Evolutionary conservation across 306 rosid species (phyloP), one percentile per base, ranked within the genome.

Genomic region (Albizia julibrissin): DNA sequence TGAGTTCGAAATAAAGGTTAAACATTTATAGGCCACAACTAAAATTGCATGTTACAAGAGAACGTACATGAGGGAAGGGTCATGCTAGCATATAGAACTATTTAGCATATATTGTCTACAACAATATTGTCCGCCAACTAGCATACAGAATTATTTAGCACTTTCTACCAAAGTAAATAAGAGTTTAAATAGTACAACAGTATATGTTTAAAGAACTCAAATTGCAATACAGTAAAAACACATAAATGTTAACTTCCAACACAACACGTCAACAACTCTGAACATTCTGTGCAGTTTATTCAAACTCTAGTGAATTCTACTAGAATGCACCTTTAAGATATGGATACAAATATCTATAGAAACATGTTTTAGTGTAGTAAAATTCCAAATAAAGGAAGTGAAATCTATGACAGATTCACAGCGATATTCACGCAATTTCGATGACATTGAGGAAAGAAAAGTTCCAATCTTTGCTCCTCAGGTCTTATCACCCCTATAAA

Each of bases 11-110:
- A 19, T 50, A 50, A 50, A 50, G 59, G 6, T 14, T 16, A 18
- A 16, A 22, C 59, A 50, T 50, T 50, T 70, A 22, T 43, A 27
- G 65, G 21, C 44, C 59, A 26, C 65, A 42, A 12, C 46, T 42
- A 24, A 21, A 71, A 73, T 8, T 65, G 52, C 71, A 79, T 24
- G n/a, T 40, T 69, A 73, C 22, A 64, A 73, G 43, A 54, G 56
- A 76, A 72, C 86, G 71, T 52, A 92, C 98, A 89, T 89, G 67
- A 82, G 62, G 65, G 80, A 85, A 78, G 89, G 84, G 50, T 92
- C 89, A 22, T 67, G 93, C 74, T 79, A 89, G 31, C 31, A 29
- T 29, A 29, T 29, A 29, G 1, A 29, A 29, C 2, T 29, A 29
- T 29, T 29, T 29, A 29, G 31, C 31, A 29, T 29, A 29, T 1